Evolutionary conservation across 1,284 basidiomycete genomes (phyloP).

Genomic region (Irpex rosettiformis): DNA sequence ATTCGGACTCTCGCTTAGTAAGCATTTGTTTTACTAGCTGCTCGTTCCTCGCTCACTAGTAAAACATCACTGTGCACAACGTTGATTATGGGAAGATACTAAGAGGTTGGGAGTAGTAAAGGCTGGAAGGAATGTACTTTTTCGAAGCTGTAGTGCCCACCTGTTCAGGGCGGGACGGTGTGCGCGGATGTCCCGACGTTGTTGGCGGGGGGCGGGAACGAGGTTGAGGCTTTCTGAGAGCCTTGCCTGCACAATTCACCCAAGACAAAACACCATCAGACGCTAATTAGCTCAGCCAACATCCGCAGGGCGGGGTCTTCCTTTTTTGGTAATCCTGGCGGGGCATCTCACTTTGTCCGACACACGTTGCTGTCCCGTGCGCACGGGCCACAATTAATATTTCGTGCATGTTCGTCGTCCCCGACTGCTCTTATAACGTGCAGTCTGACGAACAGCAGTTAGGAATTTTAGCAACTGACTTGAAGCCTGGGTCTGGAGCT

Average conservation of each 20-base stretch:
- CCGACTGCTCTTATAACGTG: not conserved
- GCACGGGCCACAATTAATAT: not conserved
- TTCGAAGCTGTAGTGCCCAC: conserved; percentile 2
- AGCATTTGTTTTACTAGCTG: too few relatives aligned
- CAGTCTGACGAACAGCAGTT: not conserved
- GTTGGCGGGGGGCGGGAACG: conserved; percentile 4
- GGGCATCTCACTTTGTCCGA: not conserved
- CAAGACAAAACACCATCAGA: conserved; percentile 6
- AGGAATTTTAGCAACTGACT: not conserved
- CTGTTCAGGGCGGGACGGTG: conserved; percentile 4
- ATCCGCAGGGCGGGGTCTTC: not conserved
- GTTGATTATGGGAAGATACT: conserved; percentile 13
- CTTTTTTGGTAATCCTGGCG: conserved; percentile 1
- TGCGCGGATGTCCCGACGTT: conserved; percentile 4
- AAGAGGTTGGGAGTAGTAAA: conserved; percentile 1
- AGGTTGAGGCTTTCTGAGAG: not conserved
- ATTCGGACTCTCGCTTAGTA: too few relatives aligned
- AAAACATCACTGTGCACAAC: too few relatives aligned
- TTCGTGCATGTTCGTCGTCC: not conserved
- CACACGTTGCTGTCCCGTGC: not conserved
- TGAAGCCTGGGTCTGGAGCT: not conserved
- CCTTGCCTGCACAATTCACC: not conserved
- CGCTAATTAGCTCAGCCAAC: conserved; percentile 9
- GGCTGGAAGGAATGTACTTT: conserved; percentile 12
- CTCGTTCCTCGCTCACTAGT: too few relatives aligned